phyloP scores from a whole-genome alignment of 805 yeast genomes.

The Kockiozyma suomiensis region DNA sequence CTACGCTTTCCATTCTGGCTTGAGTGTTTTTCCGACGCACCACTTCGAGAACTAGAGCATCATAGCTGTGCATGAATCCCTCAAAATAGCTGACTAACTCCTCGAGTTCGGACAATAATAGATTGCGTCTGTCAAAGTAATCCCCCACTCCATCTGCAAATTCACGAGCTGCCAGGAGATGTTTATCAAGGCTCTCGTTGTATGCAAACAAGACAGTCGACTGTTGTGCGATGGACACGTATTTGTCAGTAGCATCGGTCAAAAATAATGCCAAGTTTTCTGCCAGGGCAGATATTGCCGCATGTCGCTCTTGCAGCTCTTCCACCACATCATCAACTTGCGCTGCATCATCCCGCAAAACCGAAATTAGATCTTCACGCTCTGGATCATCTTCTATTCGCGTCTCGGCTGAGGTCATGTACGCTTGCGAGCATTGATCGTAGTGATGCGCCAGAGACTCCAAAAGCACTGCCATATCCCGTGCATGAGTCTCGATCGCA shows the following conservation, averaged over 20 bases:
- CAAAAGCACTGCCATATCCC: slow-evolving; percentile 68
- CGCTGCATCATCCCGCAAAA: slow-evolving; percentile 47
- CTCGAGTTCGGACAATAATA: slow-evolving; percentile 44
- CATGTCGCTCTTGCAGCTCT: slow-evolving; percentile 27
- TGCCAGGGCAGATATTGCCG: slow-evolving; percentile 14
- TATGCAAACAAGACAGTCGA: background rate
- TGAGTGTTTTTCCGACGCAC: slow-evolving; percentile 53
- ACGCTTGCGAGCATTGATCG: slow-evolving; percentile 65
- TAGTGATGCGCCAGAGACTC: slow-evolving; percentile 78
- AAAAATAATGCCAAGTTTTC: slow-evolving; percentile 17
- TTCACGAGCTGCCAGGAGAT: slow-evolving; percentile 32
- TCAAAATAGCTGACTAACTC: slow-evolving; percentile 54
- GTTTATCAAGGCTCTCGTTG: slow-evolving; percentile 16
- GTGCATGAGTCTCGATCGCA: slow-evolving; percentile 49
- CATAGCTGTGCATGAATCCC: slow-evolving; percentile 56
- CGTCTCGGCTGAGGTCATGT: slow-evolving; percentile 43
- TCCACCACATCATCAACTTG: slow-evolving; percentile 39
- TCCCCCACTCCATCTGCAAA: slow-evolving; percentile 39
- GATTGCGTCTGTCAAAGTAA: slow-evolving; percentile 25
- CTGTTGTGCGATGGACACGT: background rate
- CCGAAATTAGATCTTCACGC: slow-evolving; percentile 55
- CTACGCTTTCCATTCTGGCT: slow-evolving; percentile 45
- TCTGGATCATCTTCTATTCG: slow-evolving; percentile 38
- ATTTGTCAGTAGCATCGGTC: slow-evolving; percentile 10
- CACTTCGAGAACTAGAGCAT: slow-evolving; percentile 55